Evolutionary conservation across 495 filamentous ascomycete species (phyloP), one percentile per base, ranked within the genome.

Genomic region (Corynascus novoguineensis): DNA sequence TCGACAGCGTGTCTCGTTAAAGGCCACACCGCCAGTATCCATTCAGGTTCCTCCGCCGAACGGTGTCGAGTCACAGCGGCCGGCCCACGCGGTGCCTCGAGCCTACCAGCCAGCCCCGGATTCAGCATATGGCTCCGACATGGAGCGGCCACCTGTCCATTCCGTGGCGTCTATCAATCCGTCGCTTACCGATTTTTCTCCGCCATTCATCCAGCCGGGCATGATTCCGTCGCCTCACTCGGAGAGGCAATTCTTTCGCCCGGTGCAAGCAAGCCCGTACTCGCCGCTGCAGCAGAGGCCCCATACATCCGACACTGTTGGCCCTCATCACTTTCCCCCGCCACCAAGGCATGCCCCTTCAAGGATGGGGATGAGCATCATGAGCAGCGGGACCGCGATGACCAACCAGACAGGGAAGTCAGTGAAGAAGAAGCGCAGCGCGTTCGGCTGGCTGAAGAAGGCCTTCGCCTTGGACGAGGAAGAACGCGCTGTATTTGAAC

Each of bases 391-490:
- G 19, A 75, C 71, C 22, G 69, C 70, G 24, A 63, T 69, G 51
- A 68, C 60, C 11, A 58, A 58, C 14, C 60, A 66, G 7, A 68
- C 59, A 0, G 60, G 60, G 2, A 68, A 71, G 59, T 69, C 71
- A 35, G 45, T 81, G 28, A 81, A 81, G 62, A 82, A 82, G 72
- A 82, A 82, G 69, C 68, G 76, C 25, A 82, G 80, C 64, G 78
- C 77, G 8, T 82, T 82, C 53, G 78, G 79, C 15, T 82, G 80
- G 80, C 64, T 82, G 24, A 82, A 80, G 64, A 82, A 82, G 67
- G 78, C 78, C 19, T 82, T 82, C 32, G 71, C 74, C 4, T 65
- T 82, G 27, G 78, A 80, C 45, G 80, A 82, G 14, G 80, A 82
- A 60, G 80, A 82, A 59, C 72, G 74, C 17, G 69, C 71, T 11